phyloP scores from a whole-genome alignment of 345 rosid genomes.

The Bruguiera gymnorhiza region DNA sequence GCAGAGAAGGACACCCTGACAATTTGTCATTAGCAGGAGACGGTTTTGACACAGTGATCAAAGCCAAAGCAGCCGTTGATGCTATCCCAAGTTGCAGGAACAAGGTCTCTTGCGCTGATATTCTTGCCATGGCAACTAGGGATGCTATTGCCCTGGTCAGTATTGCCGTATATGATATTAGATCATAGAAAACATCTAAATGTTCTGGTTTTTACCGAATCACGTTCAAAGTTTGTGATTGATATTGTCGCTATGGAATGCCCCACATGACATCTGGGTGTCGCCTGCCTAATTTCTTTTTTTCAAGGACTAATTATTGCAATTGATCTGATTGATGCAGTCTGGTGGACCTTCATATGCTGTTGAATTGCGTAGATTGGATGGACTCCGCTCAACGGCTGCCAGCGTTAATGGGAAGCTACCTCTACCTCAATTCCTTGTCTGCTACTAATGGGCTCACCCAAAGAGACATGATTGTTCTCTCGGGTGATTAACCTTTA shows the following conservation, averaged over 20 bases:
- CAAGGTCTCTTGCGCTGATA: conserved; percentile 26
- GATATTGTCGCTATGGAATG: too few relatives aligned
- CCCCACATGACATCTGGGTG: too few relatives aligned
- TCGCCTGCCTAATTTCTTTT: too few relatives aligned
- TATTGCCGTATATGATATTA: too few relatives aligned
- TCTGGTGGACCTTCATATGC: conserved; percentile 26
- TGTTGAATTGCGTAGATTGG: conserved; percentile 24
- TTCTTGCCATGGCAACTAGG: conserved; percentile 23
- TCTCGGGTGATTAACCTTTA: conserved; percentile 13
- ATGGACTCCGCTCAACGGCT: conserved; percentile 15
- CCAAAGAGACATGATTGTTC: conserved; percentile 21
- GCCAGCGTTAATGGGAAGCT: conserved; percentile 16
- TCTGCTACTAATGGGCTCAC: conserved; percentile 17
- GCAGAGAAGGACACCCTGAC: conserved; percentile 24
- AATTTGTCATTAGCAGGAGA: conserved; percentile 24
- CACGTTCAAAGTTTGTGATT: too few relatives aligned
- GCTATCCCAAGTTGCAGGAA: conserved; percentile 8
- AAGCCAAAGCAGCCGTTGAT: conserved; percentile 21
- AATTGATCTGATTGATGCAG: conserved; percentile 4
- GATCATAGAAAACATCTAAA: too few relatives aligned
- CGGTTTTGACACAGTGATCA: conserved; percentile 4
- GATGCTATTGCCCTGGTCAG: conserved; percentile 21
- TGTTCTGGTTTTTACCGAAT: too few relatives aligned
- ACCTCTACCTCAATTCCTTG: conserved; percentile 20
- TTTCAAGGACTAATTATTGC: background rate